These are phyloP conservation scores for Pyricularia grisea DNA, from an alignment of 2,329 filamentous ascomycete species.

Conservation along the genomic window DNA sequence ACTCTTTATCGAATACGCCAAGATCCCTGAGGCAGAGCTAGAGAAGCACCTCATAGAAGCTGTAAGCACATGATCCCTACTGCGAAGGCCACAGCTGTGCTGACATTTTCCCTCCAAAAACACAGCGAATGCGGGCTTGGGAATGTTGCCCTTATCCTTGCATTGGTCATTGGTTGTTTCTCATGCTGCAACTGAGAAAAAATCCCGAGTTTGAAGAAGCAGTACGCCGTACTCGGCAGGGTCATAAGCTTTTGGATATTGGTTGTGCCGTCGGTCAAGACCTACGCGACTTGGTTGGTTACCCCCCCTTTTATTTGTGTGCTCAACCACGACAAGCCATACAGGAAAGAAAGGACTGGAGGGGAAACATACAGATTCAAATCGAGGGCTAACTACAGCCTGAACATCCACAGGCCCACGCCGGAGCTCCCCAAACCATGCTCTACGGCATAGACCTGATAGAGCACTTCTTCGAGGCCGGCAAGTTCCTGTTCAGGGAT, in stretches of 20 bases:
- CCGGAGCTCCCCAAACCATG: background rate
- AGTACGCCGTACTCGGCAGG: background rate
- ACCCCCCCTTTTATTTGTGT: background rate
- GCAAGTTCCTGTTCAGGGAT: background rate
- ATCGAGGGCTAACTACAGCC: background rate
- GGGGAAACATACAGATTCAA: background rate
- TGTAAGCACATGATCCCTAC: background rate
- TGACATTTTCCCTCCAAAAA: background rate
- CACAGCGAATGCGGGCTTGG: background rate
- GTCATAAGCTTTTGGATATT: background rate
- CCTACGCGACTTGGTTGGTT: background rate
- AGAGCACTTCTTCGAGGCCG: background rate
- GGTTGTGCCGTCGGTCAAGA: background rate
- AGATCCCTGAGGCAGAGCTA: background rate
- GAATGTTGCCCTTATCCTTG: background rate
- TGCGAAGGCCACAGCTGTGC: background rate
- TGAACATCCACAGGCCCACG: background rate
- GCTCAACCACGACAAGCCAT: background rate
- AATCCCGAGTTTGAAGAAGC: background rate
- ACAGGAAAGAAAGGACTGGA: background rate
- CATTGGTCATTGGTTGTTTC: background rate
- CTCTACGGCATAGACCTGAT: background rate
- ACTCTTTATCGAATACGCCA: background rate
- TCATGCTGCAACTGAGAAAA: background rate
- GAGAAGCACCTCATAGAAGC: background rate